phyloP scores from a whole-genome alignment of 805 yeast genomes.

The Pichia exigua region DNA sequence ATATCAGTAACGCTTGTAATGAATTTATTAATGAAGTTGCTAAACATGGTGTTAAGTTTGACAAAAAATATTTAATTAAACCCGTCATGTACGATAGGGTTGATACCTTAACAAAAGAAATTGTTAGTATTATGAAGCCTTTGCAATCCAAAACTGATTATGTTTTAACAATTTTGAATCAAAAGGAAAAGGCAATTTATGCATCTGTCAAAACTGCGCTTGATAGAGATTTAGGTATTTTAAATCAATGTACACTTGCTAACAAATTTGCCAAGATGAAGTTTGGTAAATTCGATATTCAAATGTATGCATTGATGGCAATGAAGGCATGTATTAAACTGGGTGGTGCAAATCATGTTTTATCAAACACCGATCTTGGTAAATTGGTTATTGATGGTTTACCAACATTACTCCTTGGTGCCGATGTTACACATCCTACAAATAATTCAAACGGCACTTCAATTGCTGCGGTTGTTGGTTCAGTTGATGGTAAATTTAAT shows the following conservation, averaged over 20 bases:
- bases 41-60: slow-evolving; percentile 17
- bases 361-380: slow-evolving; percentile 15
- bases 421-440: slow-evolving; percentile 28
- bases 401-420: slow-evolving; percentile 23
- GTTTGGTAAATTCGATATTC: slow-evolving; percentile 19
- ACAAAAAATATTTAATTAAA: slow-evolving; percentile 5
- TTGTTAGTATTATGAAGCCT: slow-evolving; percentile 12
- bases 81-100: slow-evolving; percentile 8
- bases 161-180: slow-evolving; percentile 20
- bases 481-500: slow-evolving; percentile 18
- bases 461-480: slow-evolving; percentile 19
- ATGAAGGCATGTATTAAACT: slow-evolving; percentile 27
- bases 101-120: slow-evolving; percentile 10
- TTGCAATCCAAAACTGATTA: slow-evolving; percentile 16
- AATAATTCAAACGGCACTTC: slow-evolving; percentile 15
- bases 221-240: slow-evolving; percentile 23
- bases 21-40: slow-evolving; percentile 14
- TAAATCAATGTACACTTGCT: slow-evolving; percentile 23
- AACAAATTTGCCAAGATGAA: slow-evolving; percentile 21
- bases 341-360: slow-evolving; percentile 24
- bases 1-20: slow-evolving; percentile 13
- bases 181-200: slow-evolving; percentile 19
- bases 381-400: slow-evolving; percentile 13
- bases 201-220: slow-evolving; percentile 22
- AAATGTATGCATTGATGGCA: slow-evolving; percentile 27